Conservation (phyloP, 768 basidiomycete species). For the Amanita muscaria region DNA sequence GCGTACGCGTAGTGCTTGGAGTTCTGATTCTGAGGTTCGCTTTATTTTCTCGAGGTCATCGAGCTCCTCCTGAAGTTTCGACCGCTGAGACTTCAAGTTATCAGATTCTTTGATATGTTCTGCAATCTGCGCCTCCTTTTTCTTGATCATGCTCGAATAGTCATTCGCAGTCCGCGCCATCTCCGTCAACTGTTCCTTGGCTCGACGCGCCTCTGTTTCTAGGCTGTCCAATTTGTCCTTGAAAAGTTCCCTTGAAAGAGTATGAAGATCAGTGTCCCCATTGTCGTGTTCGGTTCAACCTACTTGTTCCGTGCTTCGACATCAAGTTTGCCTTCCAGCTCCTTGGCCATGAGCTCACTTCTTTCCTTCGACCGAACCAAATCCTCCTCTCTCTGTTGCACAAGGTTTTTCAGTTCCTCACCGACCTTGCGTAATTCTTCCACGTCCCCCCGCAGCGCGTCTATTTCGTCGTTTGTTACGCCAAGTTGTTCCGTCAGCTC, state of each 20-base stretch:
- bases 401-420: conserved; percentile 62
- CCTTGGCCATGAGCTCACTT: conserved; percentile 51
- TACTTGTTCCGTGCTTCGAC: conserved; percentile 58
- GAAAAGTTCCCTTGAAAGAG: conserved; percentile 45
- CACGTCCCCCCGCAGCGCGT: conserved; percentile 46
- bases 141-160: conserved; percentile 64
- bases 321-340: conserved; percentile 66
- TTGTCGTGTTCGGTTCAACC: conserved; percentile 15
- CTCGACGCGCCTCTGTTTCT: conserved; percentile 60
- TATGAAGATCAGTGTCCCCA: not conserved
- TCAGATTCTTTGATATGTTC: conserved; percentile 46
- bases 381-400: conserved; percentile 75
- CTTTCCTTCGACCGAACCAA: conserved; percentile 65
- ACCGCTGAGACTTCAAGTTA: conserved; percentile 44
- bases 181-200: conserved; percentile 71
- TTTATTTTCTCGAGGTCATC: conserved; percentile 73
- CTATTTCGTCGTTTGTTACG: conserved; percentile 50
- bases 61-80: conserved; percentile 70
- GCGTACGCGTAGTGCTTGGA: conserved; percentile 57
- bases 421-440: conserved; percentile 55
- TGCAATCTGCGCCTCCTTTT: conserved; percentile 66
- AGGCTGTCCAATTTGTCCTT: conserved; percentile 51
- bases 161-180: conserved; percentile 71
- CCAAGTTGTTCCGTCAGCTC: conserved; percentile 53
- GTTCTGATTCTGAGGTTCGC: conserved; percentile 60